Base-by-base conservation (phyloP, 164 flowering plant species). In the Aristolochia contorta region DNA sequence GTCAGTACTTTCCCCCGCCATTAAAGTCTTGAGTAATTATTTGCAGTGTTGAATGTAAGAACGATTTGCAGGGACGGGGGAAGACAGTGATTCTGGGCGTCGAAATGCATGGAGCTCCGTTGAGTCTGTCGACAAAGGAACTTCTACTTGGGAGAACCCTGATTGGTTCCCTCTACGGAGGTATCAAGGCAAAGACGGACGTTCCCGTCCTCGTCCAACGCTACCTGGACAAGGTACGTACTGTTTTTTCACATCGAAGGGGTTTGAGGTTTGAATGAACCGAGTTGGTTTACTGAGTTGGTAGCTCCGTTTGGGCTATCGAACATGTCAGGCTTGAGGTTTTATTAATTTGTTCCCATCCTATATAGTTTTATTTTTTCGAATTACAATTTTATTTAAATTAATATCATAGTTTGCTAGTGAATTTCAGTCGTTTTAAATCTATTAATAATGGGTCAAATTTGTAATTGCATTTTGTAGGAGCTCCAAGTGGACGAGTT, bases 31-130 rank as follows among this genome's bases (percentile, higher is more conserved):
- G 9, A 6, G 14, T 15, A 10, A 46, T 50, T 12, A 12, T 50
- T 10, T 19, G 16, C 4, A 6, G 14, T 27, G 2, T 27, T 15
- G 8, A 46, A 25, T 27, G 13, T 47, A 24, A 12, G 12, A 18
- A 9, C 12, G 20, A 21, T 27, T 37, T 37, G 43, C 55, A 84
- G 90, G 90, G 88, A 0, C 75, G 84, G 79, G 91, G 93, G 0
- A 86, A 80, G 72, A 83, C 93, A 12, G 68, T 89, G 22, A 65
- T 89, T 30, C 58, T 89, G 47, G 96, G 96, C 18, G 72, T 84
- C 59, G 85, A 80, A 61, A 68, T 68, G 90, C 76, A 76, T 16
- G 85, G 84, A 0, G 16, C 73, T 2, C 75, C 82, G 0, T 0
- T 85, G 16, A 65, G 63, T 62, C 3, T 85, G 13, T 58, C 57